Conservation (phyloP, 1,284 basidiomycete genomes). For the Vanrija humicola region DNA sequence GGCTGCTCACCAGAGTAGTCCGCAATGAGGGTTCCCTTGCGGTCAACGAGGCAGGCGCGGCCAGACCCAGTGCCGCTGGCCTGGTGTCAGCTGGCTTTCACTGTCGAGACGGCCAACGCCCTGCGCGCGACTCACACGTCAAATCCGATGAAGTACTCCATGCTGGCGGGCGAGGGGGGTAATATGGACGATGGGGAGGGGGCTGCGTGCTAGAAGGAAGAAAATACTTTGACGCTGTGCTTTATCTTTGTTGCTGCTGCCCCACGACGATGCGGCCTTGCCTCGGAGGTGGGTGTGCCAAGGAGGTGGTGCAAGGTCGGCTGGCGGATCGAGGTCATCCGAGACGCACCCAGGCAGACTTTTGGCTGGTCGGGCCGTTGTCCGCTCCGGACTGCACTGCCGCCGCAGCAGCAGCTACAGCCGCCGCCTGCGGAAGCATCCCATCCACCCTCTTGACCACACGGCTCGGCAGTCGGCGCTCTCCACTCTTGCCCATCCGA, state of each 20-base stretch:
- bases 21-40: conserved; percentile 71
- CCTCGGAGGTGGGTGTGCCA: neutral
- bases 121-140: conserved; percentile 52
- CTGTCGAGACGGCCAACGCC: neutral
- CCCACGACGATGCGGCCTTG: neutral
- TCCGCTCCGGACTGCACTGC: no score
- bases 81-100: conserved; percentile 7
- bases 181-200: neutral
- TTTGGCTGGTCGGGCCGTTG: no score
- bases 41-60: conserved; percentile 75
- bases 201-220: neutral
- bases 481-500: no score
- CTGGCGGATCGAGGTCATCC: no score
- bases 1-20: conserved; percentile 40
- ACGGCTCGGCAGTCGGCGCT: no score
- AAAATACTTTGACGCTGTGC: neutral
- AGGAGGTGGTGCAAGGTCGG: no score
- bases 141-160: conserved; percentile 56
- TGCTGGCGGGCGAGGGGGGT: neutral
- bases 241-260: neutral
- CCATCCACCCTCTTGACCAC: no score
- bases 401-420: no score
- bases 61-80: conserved; percentile 82
- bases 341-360: no score
- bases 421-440: no score